Evolutionary conservation across 2,329 filamentous ascomycete species (phyloP).

Genomic region (Neopestalotiopsis clavispora): DNA sequence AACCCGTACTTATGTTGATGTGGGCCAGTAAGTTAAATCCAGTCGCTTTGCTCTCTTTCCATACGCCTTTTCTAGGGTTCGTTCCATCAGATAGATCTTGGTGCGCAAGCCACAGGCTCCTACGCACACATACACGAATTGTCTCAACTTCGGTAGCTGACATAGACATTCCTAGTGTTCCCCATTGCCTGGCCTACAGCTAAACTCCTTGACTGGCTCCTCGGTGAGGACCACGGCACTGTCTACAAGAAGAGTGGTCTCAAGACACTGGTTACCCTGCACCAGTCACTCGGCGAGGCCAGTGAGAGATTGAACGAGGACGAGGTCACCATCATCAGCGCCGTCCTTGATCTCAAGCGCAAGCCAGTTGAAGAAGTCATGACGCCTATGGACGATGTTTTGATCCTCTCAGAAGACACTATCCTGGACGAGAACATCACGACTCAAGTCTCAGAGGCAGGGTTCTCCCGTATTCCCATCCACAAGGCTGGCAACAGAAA

Average conservation of each 20-base stretch:
- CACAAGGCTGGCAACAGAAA: constrained; percentile 81
- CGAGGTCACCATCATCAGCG: constrained; percentile 98
- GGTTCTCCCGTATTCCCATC: constrained; percentile 95
- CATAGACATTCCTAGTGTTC: constrained; percentile 51
- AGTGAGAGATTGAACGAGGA: constrained; percentile 93
- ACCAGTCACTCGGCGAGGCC: constrained; percentile 86
- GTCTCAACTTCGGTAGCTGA: background rate
- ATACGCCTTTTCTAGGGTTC: too few relatives aligned
- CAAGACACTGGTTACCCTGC: constrained; percentile 93
- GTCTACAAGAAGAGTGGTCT: constrained; percentile 98
- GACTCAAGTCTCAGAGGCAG: constrained; percentile 89
- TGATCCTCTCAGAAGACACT: constrained; percentile 94
- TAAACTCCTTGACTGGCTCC: constrained; percentile 89
- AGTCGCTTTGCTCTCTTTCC: background rate
- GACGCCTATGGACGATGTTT: constrained; percentile 98
- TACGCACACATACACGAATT: too few relatives aligned
- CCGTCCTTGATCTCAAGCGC: constrained; percentile 93
- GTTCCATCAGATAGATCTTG: too few relatives aligned
- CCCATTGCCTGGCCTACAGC: constrained; percentile 94
- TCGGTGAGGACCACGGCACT: constrained; percentile 94
- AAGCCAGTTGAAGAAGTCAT: constrained; percentile 95
- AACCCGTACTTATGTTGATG: constrained; percentile 87
- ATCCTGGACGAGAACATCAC: constrained; percentile 92
- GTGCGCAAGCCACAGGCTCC: too few relatives aligned
- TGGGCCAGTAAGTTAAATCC: constrained; percentile 60